These are phyloP conservation scores for Mortierella hygrophila DNA, from an alignment of 192 early-diverging fungal species.

Conservation along the genomic window DNA sequence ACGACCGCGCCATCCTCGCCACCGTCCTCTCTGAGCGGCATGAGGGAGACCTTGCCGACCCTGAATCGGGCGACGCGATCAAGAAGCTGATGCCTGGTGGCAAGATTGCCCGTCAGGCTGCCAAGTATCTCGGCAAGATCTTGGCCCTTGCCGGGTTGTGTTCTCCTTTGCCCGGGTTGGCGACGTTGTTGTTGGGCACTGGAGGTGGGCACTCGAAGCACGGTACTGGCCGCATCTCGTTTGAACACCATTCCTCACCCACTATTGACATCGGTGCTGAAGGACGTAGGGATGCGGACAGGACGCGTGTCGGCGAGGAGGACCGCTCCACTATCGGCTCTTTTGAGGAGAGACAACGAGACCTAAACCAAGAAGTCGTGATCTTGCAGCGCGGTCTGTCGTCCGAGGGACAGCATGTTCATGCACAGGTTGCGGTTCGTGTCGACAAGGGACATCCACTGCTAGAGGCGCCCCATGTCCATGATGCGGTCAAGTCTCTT, in stretches of 20 bases:
- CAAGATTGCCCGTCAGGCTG: constrained; percentile 53
- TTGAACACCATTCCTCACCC: constrained; percentile 25
- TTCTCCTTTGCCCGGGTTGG: constrained; percentile 42
- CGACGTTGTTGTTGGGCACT: constrained; percentile 26
- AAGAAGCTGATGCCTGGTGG: constrained; percentile 59
- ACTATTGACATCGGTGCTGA: constrained; percentile 9
- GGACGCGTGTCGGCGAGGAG: not conserved
- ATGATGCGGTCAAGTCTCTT: constrained; percentile 25
- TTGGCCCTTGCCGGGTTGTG: constrained; percentile 41
- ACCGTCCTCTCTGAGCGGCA: constrained; percentile 63
- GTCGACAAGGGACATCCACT: constrained; percentile 37
- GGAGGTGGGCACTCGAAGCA: constrained; percentile 21
- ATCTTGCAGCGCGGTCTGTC: constrained; percentile 10
- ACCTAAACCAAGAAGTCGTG: constrained; percentile 7
- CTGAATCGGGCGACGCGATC: constrained; percentile 51
- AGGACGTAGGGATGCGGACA: not conserved
- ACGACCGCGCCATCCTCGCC: constrained; percentile 63
- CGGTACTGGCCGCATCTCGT: constrained; percentile 22
- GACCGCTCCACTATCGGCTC: constrained; percentile 11
- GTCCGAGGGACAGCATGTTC: not conserved
- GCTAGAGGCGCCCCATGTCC: constrained; percentile 39
- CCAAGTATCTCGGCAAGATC: constrained; percentile 64
- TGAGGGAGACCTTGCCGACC: constrained; percentile 62
- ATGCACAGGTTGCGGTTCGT: constrained; percentile 31
- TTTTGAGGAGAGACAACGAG: not conserved